Base-by-base conservation (phyloP, 768 basidiomycete genomes). In the Tricholoma sp. region DNA sequence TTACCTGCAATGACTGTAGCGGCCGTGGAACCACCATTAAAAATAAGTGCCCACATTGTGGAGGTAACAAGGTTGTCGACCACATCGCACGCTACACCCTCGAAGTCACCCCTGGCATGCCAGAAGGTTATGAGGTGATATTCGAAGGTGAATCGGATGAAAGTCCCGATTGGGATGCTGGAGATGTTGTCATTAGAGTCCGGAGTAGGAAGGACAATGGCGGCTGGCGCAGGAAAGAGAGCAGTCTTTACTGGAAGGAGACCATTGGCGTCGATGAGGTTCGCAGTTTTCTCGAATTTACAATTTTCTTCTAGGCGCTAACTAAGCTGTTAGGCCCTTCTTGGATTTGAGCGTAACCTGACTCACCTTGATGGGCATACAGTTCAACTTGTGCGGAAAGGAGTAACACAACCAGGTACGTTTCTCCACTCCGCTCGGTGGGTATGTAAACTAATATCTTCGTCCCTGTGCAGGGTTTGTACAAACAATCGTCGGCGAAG, bases 91-190 rank as follows among this genome's bases (percentile, higher is more conserved):
- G 84, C 45, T 89, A 94, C 61, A 93, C 90, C 1, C 79, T 98
- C 20, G 92, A 97, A 47, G 82, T 98, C 49, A 79, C 84, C 11
- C 82, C 84, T 4, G 97, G 97, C 15, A 89, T 91, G 76, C 91
- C 95, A 0, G 97, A 99, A 66, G 94, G 91, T 1, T 86, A 91
- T 65, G 92, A 99, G 69, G 82, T 95, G 36, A 80, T 95, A 1
- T 98, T 94, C 57, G 92, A 97, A 63, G 94, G 93, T n/a, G 95
- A 98, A 68, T 90, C 91, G 45, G 97, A 98, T 68, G 95, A 99
- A 74, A 89, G 79, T 55, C 92, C 93, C 3, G 97, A 98, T 62
- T 97, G 90, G 90, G 94, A 96, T 65, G 76, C 97, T 6, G 97
- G 97, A 7, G 95, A 99, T 72, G 83, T 99, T 50, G 78, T 98